Conservation (phyloP, 495 filamentous ascomycete species). For the Lepidopterella palustris region DNA sequence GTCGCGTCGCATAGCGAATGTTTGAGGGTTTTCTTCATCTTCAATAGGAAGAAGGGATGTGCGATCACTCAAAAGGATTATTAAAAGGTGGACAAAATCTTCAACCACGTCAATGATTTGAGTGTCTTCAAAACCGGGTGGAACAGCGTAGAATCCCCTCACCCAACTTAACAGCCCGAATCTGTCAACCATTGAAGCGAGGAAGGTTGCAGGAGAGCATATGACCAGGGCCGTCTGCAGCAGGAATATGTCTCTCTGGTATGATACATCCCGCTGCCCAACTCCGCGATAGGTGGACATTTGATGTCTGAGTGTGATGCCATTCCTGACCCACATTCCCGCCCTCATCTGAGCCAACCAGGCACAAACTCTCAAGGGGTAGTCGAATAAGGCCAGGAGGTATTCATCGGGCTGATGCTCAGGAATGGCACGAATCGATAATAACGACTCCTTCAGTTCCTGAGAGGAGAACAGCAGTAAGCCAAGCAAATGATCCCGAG, state of each 20-base stretch:
- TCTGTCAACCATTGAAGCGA: conserved; percentile 85
- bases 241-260: conserved; percentile 91
- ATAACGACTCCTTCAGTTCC: conserved; percentile 53
- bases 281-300: conserved; percentile 87
- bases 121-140: conserved; percentile 61
- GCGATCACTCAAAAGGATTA: conserved; percentile 83
- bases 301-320: conserved; percentile 89
- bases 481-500: conserved; percentile 53
- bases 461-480: conserved; percentile 56
- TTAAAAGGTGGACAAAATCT: conserved; percentile 90
- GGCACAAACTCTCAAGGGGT: conserved; percentile 83
- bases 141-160: conserved; percentile 64
- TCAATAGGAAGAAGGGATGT: conserved; percentile 66
- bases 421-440: conserved; percentile 44
- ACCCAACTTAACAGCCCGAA: conserved; percentile 90
- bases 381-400: conserved; percentile 84
- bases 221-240: conserved; percentile 85
- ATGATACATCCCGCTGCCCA: conserved; percentile 77
- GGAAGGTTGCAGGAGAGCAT: conserved; percentile 74
- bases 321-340: conserved; percentile 97
- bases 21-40: conserved; percentile 57
- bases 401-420: conserved; percentile 59
- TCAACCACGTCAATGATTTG: conserved; percentile 90
- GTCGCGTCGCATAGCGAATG: conserved; percentile 73
- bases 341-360: conserved; percentile 98